Percentiles rank a stretch among this genome's conserved stretches.
Conservation (phyloP, 768 basidiomycete species). For the Rubroboletus pulcherrimus region DNA sequence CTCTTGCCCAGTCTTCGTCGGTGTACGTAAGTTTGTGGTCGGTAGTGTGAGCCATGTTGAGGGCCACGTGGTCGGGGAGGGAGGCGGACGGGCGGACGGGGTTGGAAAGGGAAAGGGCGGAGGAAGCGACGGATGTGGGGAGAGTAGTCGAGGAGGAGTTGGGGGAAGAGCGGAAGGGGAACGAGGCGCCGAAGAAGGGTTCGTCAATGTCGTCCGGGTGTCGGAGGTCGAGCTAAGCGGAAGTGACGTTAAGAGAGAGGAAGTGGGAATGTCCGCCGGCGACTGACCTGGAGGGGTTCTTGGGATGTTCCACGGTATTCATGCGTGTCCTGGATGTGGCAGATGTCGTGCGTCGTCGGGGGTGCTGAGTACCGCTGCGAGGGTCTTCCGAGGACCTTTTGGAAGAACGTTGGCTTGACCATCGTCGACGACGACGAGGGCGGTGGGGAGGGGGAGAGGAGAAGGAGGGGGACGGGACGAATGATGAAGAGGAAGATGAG, state of each 20-base stretch:
- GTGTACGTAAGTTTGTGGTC: conserved; percentile 37
- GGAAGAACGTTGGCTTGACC: conserved; percentile 56
- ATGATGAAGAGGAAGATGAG: not conserved
- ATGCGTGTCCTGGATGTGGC: conserved; percentile 1
- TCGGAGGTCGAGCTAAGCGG: conserved; percentile 15
- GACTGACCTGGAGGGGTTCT: conserved; percentile 21
- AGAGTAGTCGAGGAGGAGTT: conserved; percentile 24
- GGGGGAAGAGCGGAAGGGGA: conserved; percentile 15
- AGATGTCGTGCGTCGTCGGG: conserved; percentile 2
- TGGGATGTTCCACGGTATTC: conserved; percentile 8
- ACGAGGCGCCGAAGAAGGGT: conserved; percentile 48
- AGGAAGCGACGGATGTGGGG: conserved; percentile 28
- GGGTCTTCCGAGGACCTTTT: conserved; percentile 58
- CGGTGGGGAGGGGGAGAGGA: not conserved
- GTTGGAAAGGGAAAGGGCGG: conserved; percentile 29
- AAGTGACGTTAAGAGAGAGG: conserved; percentile 4
- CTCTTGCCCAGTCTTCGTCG: conserved; percentile 64
- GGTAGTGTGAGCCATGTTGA: conserved; percentile 18
- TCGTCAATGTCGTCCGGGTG: conserved; percentile 32
- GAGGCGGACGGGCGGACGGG: conserved; percentile 33
- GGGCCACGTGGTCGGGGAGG: conserved; percentile 25
- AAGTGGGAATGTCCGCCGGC: not conserved
- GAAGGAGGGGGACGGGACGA: not conserved
- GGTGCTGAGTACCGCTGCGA: conserved; percentile 55
- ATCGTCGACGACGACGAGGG: conserved; percentile 29